These are phyloP conservation scores for Coemansia sp. DNA, from an alignment of 192 early-diverging fungal genomes.

Conservation along the genomic window DNA sequence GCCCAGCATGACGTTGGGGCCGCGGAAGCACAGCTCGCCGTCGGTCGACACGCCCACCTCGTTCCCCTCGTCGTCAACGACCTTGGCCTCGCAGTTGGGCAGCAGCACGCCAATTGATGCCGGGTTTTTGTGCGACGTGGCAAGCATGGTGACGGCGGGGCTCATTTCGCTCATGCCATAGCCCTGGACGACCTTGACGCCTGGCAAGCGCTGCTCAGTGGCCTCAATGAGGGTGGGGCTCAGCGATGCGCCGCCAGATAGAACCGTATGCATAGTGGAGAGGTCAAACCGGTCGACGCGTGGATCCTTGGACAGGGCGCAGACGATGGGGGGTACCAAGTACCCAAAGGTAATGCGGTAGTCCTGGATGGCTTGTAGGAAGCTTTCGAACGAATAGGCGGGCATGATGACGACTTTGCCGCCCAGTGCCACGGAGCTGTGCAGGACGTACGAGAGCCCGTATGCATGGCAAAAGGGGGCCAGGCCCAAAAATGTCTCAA, in stretches of 20 bases:
- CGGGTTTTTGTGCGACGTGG: slow-evolving; percentile 24
- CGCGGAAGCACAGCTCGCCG: slow-evolving; percentile 87
- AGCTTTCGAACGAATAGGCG: slow-evolving; percentile 64
- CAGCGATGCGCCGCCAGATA: slow-evolving; percentile 80
- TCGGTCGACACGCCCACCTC: slow-evolving; percentile 62
- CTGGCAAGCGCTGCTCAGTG: slow-evolving; percentile 45
- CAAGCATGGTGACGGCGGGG: slow-evolving; percentile 46
- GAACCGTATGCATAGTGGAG: slow-evolving; percentile 60
- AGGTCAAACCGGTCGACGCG: slow-evolving; percentile 71
- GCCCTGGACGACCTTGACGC: slow-evolving; percentile 53
- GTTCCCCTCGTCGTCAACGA: slow-evolving; percentile 70
- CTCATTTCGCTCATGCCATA: slow-evolving; percentile 71
- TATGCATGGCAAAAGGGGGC: slow-evolving; percentile 75
- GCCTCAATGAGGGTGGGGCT: slow-evolving; percentile 60
- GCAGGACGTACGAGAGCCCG: slow-evolving; percentile 59
- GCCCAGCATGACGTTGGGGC: slow-evolving; percentile 83
- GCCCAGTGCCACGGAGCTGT: slow-evolving; percentile 38
- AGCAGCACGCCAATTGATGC: slow-evolving; percentile 70
- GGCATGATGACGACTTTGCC: slow-evolving; percentile 66
- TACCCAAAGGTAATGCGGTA: slow-evolving; percentile 65
- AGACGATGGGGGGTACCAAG: slow-evolving; percentile 63
- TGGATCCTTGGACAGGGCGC: slow-evolving; percentile 76
- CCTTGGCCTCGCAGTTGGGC: slow-evolving; percentile 67
- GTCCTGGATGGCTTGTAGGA: slow-evolving; percentile 62
- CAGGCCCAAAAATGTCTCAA: slow-evolving; percentile 42